These are phyloP conservation scores for Gossypium aridum DNA, from an alignment of 441 rosid genomes.

Conservation along the genomic window DNA sequence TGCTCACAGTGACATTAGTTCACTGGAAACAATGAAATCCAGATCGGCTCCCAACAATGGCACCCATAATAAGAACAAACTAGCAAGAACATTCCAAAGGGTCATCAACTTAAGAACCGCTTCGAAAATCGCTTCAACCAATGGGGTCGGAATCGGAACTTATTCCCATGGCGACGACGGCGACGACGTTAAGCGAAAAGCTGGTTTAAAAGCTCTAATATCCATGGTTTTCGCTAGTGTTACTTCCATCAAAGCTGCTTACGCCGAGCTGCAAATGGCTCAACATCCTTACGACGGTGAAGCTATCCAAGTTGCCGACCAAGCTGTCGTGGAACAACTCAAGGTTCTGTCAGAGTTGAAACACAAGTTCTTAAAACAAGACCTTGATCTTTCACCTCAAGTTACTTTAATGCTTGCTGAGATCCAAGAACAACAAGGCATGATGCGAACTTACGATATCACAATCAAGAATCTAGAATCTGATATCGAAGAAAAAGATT, in stretches of 20 bases:
- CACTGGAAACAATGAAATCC: slow-evolving; percentile 58
- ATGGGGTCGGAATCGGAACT: slow-evolving; percentile 63
- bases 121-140: slow-evolving; percentile 48
- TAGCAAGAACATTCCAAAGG: slow-evolving; percentile 63
- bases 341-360: slow-evolving; percentile 49
- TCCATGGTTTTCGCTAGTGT: slow-evolving; percentile 55
- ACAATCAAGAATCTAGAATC: slow-evolving; percentile 46
- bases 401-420: slow-evolving; percentile 62
- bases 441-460: slow-evolving; percentile 58
- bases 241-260: slow-evolving; percentile 60
- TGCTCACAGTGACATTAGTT: not conserved
- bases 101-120: slow-evolving; percentile 56
- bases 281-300: slow-evolving; percentile 58
- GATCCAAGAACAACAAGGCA: slow-evolving; percentile 69
- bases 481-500: slow-evolving; percentile 28
- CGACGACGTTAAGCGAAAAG: slow-evolving; percentile 31
- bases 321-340: slow-evolving; percentile 57
- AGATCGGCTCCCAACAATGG: slow-evolving; percentile 43
- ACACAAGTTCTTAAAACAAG: slow-evolving; percentile 42
- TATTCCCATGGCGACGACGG: slow-evolving; percentile 18
- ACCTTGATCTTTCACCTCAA: slow-evolving; percentile 58
- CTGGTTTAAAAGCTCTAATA: slow-evolving; percentile 58
- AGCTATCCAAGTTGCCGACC: slow-evolving; percentile 55
- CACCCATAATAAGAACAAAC: slow-evolving; percentile 33
- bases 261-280: slow-evolving; percentile 66